Evolutionary conservation across 2,329 filamentous ascomycete genomes (phyloP).

Genomic region (Beauveria sp.): DNA sequence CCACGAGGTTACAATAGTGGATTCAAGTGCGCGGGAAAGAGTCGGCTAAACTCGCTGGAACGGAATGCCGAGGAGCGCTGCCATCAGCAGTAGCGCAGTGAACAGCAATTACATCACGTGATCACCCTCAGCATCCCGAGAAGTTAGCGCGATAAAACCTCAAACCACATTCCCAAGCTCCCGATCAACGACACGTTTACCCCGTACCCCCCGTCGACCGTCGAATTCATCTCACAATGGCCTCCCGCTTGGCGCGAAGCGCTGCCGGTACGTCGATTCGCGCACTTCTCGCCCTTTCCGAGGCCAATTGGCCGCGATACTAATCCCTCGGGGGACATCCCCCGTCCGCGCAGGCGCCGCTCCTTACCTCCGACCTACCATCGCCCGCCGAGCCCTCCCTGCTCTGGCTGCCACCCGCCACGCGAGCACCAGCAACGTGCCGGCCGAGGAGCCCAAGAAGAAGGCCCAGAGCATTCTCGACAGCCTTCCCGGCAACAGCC

Average conservation of each 20-base stretch:
- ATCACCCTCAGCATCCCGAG: constrained; percentile 11
- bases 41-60: constrained; percentile 10
- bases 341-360: constrained; percentile 56
- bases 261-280: constrained; percentile 69
- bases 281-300: constrained; percentile 9
- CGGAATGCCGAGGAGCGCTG: background rate
- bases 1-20: constrained; percentile 5
- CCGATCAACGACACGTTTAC: constrained; percentile 36
- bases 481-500: constrained; percentile 81
- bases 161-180: constrained; percentile 38
- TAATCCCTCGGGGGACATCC: constrained; percentile 16
- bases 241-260: constrained; percentile 93
- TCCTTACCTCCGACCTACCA: constrained; percentile 77
- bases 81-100: background rate
- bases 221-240: constrained; percentile 71
- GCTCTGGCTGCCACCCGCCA: constrained; percentile 61
- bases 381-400: constrained; percentile 68
- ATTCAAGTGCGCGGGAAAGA: constrained; percentile 1
- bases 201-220: constrained; percentile 44
- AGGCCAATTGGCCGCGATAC: constrained; percentile 30
- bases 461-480: constrained; percentile 96
- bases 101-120: constrained; percentile 8
- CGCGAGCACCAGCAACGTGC: constrained; percentile 65
- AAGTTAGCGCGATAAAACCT: constrained; percentile 41
- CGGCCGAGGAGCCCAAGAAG: constrained; percentile 84